phyloP scores from a whole-genome alignment of 306 rosid genomes.

The Delonix regia region DNA sequence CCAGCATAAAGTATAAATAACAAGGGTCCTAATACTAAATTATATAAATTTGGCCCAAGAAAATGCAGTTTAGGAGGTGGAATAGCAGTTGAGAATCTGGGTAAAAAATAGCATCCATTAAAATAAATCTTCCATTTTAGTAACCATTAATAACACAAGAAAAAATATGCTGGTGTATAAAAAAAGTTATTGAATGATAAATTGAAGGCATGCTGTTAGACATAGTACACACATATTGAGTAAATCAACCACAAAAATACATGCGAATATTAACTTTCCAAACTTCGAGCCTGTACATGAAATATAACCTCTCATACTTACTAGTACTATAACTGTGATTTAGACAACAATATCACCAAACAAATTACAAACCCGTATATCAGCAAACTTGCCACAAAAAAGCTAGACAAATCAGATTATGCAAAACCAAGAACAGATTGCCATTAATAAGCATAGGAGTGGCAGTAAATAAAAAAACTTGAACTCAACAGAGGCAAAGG shows the following conservation, averaged over 20 bases:
- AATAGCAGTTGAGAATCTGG: constrained; percentile 4
- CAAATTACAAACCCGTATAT: neutral
- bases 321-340: constrained; percentile 11
- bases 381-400: constrained; percentile 10
- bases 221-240: constrained; percentile 2
- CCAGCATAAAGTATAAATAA: constrained; percentile 24
- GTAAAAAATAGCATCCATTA: neutral
- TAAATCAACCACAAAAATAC: constrained; percentile 14
- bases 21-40: constrained; percentile 3
- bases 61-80: constrained; percentile 17
- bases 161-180: neutral
- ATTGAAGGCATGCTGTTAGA: constrained; percentile 16
- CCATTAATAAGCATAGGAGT: neutral
- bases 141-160: constrained; percentile 10
- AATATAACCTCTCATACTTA: constrained; percentile 6
- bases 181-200: constrained; percentile 28
- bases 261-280: constrained; percentile 17
- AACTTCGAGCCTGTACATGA: constrained; percentile 6
- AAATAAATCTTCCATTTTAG: neutral
- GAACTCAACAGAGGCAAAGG: neutral
- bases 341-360: neutral
- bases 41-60: constrained; percentile 1
- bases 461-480: constrained; percentile 1
- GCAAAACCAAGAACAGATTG: constrained; percentile 15
- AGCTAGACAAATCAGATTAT: constrained; percentile 16